phyloP scores from a whole-genome alignment of 306 rosid genomes.

The Benincasa hispida region DNA sequence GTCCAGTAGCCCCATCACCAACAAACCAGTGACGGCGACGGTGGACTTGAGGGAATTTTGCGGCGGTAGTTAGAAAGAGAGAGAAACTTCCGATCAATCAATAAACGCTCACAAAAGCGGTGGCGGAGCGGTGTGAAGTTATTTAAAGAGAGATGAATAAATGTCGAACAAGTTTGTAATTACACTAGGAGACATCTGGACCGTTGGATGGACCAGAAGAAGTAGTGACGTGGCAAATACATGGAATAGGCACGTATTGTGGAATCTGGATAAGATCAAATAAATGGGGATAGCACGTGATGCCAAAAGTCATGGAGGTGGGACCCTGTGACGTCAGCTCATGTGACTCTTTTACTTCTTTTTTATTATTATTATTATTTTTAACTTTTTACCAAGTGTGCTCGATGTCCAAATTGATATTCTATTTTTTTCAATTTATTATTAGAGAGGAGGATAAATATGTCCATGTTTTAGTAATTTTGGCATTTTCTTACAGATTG shows the following conservation, averaged over 20 bases:
- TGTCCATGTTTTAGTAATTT: too few relatives aligned
- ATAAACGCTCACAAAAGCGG: too few relatives aligned
- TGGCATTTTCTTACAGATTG: too few relatives aligned
- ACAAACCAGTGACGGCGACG: not conserved
- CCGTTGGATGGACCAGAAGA: not conserved
- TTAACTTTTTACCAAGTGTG: too few relatives aligned
- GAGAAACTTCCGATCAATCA: not conserved
- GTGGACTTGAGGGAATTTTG: not conserved
- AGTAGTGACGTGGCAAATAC: not conserved
- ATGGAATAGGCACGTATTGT: not conserved
- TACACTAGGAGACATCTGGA: not conserved
- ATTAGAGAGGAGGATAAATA: too few relatives aligned
- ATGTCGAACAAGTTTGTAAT: not conserved
- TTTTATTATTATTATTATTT: not conserved
- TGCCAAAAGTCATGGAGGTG: not conserved
- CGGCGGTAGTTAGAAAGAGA: not conserved
- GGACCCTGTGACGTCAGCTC: not conserved
- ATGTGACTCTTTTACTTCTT: not conserved
- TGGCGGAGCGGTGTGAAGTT: not conserved
- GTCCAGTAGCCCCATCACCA: slow-evolving; percentile 66
- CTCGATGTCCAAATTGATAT: too few relatives aligned
- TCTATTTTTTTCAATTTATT: too few relatives aligned
- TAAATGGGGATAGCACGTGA: not conserved
- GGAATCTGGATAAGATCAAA: slow-evolving; percentile 6
- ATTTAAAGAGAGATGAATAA: not conserved